phyloP scores from a whole-genome alignment of 176 grass and related monocot genomes.

The Aegilops sharonensis region DNA sequence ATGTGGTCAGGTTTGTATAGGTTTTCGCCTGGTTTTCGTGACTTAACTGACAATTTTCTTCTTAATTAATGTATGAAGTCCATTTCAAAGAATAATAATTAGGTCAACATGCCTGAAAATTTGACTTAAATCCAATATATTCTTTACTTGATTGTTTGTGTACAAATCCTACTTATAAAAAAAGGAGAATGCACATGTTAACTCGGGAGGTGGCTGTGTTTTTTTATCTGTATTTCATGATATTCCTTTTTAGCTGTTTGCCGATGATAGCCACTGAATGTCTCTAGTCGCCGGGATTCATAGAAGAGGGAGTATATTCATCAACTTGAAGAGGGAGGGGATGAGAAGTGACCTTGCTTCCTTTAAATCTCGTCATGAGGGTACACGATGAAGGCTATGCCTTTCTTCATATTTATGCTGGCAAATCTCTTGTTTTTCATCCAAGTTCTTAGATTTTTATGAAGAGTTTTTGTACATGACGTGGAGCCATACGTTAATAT shows the following conservation, averaged over 20 bases:
- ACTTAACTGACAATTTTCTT: too few relatives aligned
- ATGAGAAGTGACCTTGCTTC: not conserved
- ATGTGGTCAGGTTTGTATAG: too few relatives aligned
- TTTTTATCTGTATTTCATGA: not conserved
- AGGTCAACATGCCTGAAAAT: not conserved
- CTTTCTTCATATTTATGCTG: not conserved
- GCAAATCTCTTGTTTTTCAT: not conserved
- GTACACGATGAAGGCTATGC: not conserved
- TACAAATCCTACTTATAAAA: not conserved
- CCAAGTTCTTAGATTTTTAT: not conserved
- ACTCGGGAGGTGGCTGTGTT: not conserved
- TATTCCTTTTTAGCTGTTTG: not conserved
- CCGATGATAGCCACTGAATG: not conserved
- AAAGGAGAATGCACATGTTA: not conserved
- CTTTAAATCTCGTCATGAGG: not conserved
- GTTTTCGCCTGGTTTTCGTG: too few relatives aligned
- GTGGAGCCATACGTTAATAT: too few relatives aligned
- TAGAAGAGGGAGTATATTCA: not conserved
- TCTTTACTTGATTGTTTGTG: not conserved
- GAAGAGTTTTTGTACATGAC: not conserved
- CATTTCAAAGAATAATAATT: too few relatives aligned
- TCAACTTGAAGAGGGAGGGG: not conserved
- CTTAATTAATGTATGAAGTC: too few relatives aligned
- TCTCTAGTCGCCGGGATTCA: not conserved
- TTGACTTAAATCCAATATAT: not conserved